A percentile compares a stretch with the other conserved stretches of the same genome.
Evolutionary conservation across 2,329 filamentous ascomycete genomes (phyloP).

Genomic region (Sporothrix euskadiensis): DNA sequence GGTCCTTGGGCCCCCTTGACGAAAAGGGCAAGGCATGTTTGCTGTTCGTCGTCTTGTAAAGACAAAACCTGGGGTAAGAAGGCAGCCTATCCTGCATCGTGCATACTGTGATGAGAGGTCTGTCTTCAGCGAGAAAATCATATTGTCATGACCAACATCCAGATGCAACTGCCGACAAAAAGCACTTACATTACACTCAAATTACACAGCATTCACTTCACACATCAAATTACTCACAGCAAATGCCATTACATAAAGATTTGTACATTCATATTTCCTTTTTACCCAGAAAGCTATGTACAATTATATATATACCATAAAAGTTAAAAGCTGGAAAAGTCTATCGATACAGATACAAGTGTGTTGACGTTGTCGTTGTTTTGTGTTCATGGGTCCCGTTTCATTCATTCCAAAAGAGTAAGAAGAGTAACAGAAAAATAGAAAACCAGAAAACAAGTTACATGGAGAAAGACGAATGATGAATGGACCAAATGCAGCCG

Average conservation of each 20-base stretch:
- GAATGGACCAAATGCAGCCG: neutral
- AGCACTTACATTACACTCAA: no score
- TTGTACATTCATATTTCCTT: no score
- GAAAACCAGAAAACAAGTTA: neutral
- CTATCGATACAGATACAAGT: constrained; percentile 5
- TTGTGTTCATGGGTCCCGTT: neutral
- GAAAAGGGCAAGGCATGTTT: neutral
- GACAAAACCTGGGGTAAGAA: no score
- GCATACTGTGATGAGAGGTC: no score
- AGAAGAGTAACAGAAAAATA: neutral
- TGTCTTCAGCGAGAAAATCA: no score
- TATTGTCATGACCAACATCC: no score
- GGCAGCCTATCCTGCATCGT: no score
- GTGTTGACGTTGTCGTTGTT: neutral
- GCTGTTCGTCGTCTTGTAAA: constrained; percentile 7
- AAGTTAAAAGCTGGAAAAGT: neutral
- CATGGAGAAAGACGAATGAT: neutral
- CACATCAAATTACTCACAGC: no score
- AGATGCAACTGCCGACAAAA: no score
- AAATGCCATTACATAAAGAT: no score
- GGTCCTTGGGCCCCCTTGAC: neutral
- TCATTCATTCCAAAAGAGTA: constrained; percentile 1
- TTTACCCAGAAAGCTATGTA: neutral
- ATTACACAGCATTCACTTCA: no score
- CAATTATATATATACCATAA: neutral